phyloP scores from a whole-genome alignment of 2,329 filamentous ascomycete species.

The Xylaria sp. region DNA sequence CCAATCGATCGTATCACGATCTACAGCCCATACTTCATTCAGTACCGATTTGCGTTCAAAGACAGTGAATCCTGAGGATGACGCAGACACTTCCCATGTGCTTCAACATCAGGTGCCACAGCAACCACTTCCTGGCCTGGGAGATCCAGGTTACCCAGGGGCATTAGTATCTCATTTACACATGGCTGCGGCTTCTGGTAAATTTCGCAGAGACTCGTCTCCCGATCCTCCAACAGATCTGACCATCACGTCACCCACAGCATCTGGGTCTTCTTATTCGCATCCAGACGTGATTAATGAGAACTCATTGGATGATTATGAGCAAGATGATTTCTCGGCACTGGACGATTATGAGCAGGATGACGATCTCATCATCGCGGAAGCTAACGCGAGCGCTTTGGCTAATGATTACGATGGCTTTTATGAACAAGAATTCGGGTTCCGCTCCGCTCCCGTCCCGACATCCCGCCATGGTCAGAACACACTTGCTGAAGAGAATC shows the following conservation, averaged over 20 bases:
- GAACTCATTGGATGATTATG: conserved; percentile 43
- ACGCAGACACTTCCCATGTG: conserved; percentile 24
- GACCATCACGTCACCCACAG: conserved; percentile 51
- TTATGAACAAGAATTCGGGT: conserved; percentile 96
- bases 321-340: conserved; percentile 68
- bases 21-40: conserved; percentile 65
- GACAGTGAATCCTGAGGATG: conserved; percentile 30
- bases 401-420: conserved; percentile 93
- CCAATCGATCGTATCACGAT: conserved; percentile 56
- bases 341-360: conserved; percentile 74
- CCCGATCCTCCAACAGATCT: conserved; percentile 52
- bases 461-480: conserved; percentile 44
- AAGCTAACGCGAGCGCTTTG: conserved; percentile 91
- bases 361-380: conserved; percentile 92
- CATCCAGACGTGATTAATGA: conserved; percentile 42
- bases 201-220: conserved; percentile 72
- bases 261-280: conserved; percentile 47
- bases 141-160: conserved; percentile 35
- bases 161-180: conserved; percentile 80
- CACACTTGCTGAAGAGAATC: conserved; percentile 51
- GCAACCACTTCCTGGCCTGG: conserved; percentile 27
- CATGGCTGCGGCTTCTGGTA: conserved; percentile 77
- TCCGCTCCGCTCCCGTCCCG: conserved; percentile 75
- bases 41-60: conserved; percentile 51
- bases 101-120: conserved; percentile 38